These are phyloP conservation scores for Tetraselmis striata DNA, from an alignment of 139 green algal genomes.

Conservation along the genomic window DNA sequence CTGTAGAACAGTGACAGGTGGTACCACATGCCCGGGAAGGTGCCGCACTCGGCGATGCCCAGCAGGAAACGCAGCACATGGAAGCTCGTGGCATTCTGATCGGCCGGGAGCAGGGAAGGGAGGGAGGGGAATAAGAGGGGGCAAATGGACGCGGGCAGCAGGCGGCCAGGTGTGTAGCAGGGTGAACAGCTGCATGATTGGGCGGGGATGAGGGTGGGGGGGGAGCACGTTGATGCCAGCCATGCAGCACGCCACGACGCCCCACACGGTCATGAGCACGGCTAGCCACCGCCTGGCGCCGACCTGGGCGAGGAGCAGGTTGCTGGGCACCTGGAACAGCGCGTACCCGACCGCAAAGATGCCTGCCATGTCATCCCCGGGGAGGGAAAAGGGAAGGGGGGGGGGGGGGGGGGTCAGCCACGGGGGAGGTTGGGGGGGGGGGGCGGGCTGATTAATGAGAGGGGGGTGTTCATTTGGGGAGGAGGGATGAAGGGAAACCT, in stretches of 20 bases:
- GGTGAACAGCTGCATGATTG: no score
- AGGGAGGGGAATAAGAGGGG: no score
- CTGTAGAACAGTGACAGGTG: slow-evolving; percentile 43
- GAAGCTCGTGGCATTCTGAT: slow-evolving; percentile 2
- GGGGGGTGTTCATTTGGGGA: neutral
- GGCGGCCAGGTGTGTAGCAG: no score
- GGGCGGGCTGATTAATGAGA: slow-evolving; percentile 14
- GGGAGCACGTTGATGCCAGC: neutral
- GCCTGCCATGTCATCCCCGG: slow-evolving; percentile 21
- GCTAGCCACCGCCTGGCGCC: neutral
- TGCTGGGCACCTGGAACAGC: slow-evolving; percentile 17
- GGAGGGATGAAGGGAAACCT: no score
- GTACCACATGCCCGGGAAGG: slow-evolving; percentile 62
- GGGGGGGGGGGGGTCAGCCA: neutral
- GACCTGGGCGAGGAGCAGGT: neutral
- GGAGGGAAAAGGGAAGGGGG: neutral
- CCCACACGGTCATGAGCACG: neutral
- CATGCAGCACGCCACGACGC: neutral
- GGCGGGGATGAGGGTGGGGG: no score
- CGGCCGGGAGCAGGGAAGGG: no score
- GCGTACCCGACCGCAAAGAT: slow-evolving; percentile 77
- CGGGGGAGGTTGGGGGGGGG: no score
- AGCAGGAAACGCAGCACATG: slow-evolving; percentile 57
- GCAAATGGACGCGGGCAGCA: no score
- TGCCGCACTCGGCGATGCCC: slow-evolving; percentile 54